Percentiles rank a stretch among this genome's conserved stretches.
Conservation (phyloP, 2,329 filamentous ascomycete genomes). For the Corynespora cassiicola region DNA sequence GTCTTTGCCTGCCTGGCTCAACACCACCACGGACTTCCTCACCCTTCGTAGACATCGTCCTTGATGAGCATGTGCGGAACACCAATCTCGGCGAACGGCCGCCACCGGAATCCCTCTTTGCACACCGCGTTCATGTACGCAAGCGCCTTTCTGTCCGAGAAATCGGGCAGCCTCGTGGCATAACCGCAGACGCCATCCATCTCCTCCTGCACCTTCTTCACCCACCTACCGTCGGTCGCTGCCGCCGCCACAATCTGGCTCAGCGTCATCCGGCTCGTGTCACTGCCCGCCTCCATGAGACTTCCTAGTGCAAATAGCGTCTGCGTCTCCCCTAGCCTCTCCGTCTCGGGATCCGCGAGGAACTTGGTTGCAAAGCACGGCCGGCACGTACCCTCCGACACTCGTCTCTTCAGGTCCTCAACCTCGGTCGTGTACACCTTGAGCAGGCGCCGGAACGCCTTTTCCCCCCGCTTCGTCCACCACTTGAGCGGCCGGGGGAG, state of each 20-base stretch:
- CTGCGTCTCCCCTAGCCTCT: constrained; percentile 35
- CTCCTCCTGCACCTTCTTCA: constrained; percentile 18
- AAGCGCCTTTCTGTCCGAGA: constrained; percentile 15
- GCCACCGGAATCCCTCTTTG: constrained; percentile 28
- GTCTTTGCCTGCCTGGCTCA: no score
- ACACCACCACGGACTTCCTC: no score
- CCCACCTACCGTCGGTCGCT: constrained; percentile 23
- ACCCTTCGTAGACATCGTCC: constrained; percentile 28
- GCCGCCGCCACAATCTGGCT: constrained; percentile 27
- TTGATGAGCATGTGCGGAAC: constrained; percentile 18
- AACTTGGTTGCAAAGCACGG: constrained; percentile 55
- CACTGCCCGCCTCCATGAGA: constrained; percentile 33
- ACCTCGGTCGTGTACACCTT: constrained; percentile 32
- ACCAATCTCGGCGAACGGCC: constrained; percentile 27
- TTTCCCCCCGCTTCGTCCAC: constrained; percentile 34
- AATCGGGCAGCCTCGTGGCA: constrained; percentile 20
- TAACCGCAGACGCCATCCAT: constrained; percentile 24
- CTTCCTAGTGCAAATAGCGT: constrained; percentile 40
- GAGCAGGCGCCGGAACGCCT: constrained; percentile 20
- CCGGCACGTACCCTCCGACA: constrained; percentile 39
- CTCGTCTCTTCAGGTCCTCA: constrained; percentile 19
- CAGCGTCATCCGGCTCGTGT: constrained; percentile 28
- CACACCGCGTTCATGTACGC: constrained; percentile 20
- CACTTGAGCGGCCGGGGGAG: constrained; percentile 37
- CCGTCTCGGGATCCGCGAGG: constrained; percentile 39